A percentile compares a stretch with the other conserved stretches of the same genome.
Evolutionary conservation across 768 basidiomycete genomes (phyloP).

Genomic region (Erythrobasidium yunnanense): DNA sequence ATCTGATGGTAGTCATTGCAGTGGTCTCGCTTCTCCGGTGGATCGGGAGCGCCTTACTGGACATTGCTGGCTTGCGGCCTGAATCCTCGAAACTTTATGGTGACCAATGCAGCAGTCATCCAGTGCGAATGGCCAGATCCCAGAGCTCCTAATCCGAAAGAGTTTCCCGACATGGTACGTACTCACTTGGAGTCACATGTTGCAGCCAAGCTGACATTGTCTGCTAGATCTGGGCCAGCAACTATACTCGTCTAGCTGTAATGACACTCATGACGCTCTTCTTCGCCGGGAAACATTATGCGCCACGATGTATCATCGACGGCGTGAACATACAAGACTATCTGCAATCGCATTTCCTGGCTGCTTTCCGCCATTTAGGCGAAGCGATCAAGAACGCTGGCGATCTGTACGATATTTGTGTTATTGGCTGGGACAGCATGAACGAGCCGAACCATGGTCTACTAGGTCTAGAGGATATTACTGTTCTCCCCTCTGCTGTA

Average conservation of each 20-base stretch:
- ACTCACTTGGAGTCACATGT: not conserved
- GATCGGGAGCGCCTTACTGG: slow-evolving; percentile 92
- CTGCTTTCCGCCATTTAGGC: slow-evolving; percentile 34
- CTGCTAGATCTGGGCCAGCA: slow-evolving; percentile 93
- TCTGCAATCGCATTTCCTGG: slow-evolving; percentile 38
- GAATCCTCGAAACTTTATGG: slow-evolving; percentile 69
- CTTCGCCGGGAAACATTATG: slow-evolving; percentile 78
- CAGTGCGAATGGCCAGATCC: slow-evolving; percentile 76
- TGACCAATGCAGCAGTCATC: slow-evolving; percentile 71
- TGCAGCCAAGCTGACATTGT: slow-evolving; percentile 47
- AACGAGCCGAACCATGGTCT: slow-evolving; percentile 91
- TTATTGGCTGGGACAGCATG: slow-evolving; percentile 93
- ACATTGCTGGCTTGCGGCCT: slow-evolving; percentile 81
- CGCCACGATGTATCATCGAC: slow-evolving; percentile 82
- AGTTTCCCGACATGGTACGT: slow-evolving; percentile 66
- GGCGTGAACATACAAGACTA: slow-evolving; percentile 68
- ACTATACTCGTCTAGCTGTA: slow-evolving; percentile 75
- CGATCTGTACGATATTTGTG: slow-evolving; percentile 69
- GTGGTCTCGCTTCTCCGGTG: slow-evolving; percentile 94
- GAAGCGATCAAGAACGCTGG: slow-evolving; percentile 42
- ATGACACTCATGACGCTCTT: slow-evolving; percentile 91
- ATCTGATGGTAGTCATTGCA: slow-evolving; percentile 38
- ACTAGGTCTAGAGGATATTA: slow-evolving; percentile 59
- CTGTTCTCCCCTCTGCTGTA: slow-evolving; percentile 54
- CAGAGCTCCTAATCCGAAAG: slow-evolving; percentile 54